These are phyloP conservation scores for Pyrenophora seminiperda DNA, from an alignment of 2,329 filamentous ascomycete genomes.

Conservation along the genomic window DNA sequence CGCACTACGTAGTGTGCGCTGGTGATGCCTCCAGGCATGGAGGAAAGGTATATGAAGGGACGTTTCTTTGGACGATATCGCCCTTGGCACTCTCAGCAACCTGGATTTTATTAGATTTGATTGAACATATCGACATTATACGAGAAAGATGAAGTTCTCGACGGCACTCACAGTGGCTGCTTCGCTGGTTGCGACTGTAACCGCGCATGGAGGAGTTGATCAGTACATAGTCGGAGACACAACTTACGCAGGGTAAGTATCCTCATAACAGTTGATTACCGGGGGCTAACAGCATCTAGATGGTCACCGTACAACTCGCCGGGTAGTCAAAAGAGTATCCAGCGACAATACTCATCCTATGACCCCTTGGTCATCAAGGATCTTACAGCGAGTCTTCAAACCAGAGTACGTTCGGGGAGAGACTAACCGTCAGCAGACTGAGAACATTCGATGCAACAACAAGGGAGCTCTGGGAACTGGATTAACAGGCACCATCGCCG, in stretches of 20 bases:
- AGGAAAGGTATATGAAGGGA: slow-evolving; percentile 13
- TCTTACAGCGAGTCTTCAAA: slow-evolving; percentile 26
- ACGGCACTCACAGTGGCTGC: slow-evolving; percentile 22
- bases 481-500: slow-evolving; percentile 53
- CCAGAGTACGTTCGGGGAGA: neutral
- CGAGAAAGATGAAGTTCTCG: slow-evolving; percentile 29
- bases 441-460: slow-evolving; percentile 44
- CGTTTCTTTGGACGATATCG: neutral
- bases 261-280: neutral
- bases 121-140: neutral
- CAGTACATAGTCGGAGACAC: slow-evolving; percentile 32
- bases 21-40: neutral
- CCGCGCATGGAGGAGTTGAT: slow-evolving; percentile 38
- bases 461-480: slow-evolving; percentile 33
- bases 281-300: slow-evolving; percentile 12
- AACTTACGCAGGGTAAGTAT: slow-evolving; percentile 31
- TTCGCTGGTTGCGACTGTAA: slow-evolving; percentile 28
- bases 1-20: slow-evolving; percentile 9
- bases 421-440: slow-evolving; percentile 20
- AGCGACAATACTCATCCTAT: slow-evolving; percentile 37
- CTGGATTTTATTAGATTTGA: neutral
- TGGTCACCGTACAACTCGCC: slow-evolving; percentile 39
- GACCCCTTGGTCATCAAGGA: slow-evolving; percentile 36
- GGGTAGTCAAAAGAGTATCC: slow-evolving; percentile 33
- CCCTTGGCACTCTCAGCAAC: slow-evolving; percentile 1